These are phyloP conservation scores for Spatholobus suberectus DNA, from an alignment of 306 rosid genomes.

Conservation along the genomic window DNA sequence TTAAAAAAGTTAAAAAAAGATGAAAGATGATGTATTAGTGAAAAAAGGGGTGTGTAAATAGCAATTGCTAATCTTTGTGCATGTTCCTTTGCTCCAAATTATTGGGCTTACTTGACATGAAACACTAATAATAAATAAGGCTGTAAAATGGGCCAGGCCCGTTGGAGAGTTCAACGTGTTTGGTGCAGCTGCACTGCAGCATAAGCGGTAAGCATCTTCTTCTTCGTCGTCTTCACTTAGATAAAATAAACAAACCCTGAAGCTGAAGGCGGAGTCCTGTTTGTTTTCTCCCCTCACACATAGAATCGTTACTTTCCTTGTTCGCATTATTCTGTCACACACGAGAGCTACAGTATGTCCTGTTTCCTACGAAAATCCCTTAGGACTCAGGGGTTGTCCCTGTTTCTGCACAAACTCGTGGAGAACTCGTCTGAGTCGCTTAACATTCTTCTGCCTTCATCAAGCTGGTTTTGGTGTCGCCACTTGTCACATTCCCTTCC, in stretches of 20 bases:
- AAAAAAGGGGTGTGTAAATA: too few relatives aligned
- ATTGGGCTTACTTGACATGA: too few relatives aligned
- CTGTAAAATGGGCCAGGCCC: background rate
- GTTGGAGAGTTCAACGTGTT: background rate
- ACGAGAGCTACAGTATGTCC: conserved; percentile 22
- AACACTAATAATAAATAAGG: too few relatives aligned
- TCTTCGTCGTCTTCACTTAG: background rate
- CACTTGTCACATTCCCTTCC: conserved; percentile 36
- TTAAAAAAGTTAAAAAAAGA: too few relatives aligned
- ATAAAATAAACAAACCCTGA: background rate
- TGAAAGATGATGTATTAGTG: too few relatives aligned
- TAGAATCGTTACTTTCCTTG: background rate
- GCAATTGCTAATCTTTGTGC: too few relatives aligned
- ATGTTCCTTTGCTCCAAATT: too few relatives aligned
- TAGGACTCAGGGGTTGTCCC: conserved; percentile 33
- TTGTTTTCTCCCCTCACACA: background rate
- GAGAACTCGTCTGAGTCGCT: conserved; percentile 33
- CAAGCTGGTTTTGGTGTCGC: conserved; percentile 26
- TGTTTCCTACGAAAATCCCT: conserved; percentile 43
- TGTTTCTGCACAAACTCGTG: conserved; percentile 24
- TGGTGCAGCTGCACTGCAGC: too few relatives aligned
- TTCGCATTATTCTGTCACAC: background rate
- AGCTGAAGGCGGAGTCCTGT: background rate
- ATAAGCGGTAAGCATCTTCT: too few relatives aligned
- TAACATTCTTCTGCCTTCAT: conserved; percentile 16